Evolutionary conservation across 345 rosid genomes (phyloP).

Genomic region (Rhizophora apiculata): DNA sequence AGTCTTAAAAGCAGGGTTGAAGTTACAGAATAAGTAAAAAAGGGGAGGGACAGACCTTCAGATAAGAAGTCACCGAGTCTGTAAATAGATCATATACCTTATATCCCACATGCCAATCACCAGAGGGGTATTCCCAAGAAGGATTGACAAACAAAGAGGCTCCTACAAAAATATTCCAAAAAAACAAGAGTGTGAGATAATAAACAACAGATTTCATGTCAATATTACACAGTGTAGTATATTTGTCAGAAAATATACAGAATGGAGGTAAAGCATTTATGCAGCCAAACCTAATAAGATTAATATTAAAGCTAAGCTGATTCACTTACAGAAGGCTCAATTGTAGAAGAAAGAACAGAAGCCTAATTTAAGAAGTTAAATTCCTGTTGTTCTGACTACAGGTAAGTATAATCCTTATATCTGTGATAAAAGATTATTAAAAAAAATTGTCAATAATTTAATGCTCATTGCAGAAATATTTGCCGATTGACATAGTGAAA

Average conservation of each 20-base stretch:
- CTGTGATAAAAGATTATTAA: too few relatives aligned
- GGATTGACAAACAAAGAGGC: constrained; percentile 66
- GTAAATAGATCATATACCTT: constrained; percentile 81
- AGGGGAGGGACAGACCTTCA: constrained; percentile 47
- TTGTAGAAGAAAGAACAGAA: too few relatives aligned
- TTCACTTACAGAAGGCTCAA: too few relatives aligned
- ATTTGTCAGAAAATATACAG: background rate
- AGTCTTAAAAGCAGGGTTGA: background rate
- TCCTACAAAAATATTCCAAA: constrained; percentile 37
- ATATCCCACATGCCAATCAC: constrained; percentile 89
- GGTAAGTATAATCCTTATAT: too few relatives aligned
- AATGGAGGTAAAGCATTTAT: background rate
- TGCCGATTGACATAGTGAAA: background rate
- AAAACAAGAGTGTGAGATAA: background rate
- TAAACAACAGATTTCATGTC: background rate
- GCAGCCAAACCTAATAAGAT: background rate
- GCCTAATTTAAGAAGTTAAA: too few relatives aligned
- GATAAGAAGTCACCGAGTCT: constrained; percentile 57
- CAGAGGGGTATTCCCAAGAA: constrained; percentile 88
- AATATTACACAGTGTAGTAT: background rate
- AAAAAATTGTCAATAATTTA: too few relatives aligned
- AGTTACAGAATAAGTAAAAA: background rate
- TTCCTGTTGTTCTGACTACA: too few relatives aligned
- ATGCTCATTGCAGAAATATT: background rate
- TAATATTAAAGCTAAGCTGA: background rate